phyloP scores from a whole-genome alignment of 768 basidiomycete genomes.

The Tremella mesenterica region DNA sequence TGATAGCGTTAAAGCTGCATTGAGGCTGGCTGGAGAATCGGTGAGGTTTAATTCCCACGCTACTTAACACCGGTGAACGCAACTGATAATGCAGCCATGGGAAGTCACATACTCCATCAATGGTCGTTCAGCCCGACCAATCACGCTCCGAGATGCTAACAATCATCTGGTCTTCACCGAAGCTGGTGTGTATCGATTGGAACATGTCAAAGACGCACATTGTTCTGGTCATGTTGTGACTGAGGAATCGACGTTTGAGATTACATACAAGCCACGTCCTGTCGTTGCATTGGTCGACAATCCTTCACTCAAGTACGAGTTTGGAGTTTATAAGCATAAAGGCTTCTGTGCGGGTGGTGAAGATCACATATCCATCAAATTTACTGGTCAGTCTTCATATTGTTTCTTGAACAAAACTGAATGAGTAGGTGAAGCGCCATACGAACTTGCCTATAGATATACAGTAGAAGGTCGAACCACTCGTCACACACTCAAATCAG shows the following conservation, averaged over 20 bases:
- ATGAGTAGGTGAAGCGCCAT: constrained; percentile 69
- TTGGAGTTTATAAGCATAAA: constrained; percentile 46
- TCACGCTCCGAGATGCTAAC: constrained; percentile 56
- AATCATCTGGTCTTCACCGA: constrained; percentile 63
- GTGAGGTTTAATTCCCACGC: constrained; percentile 49
- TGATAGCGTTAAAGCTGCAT: constrained; percentile 61
- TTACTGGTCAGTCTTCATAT: constrained; percentile 54
- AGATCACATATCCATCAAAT: constrained; percentile 73
- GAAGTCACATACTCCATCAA: constrained; percentile 58
- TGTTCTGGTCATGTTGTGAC: constrained; percentile 66
- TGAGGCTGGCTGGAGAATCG: constrained; percentile 82
- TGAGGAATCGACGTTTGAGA: constrained; percentile 57
- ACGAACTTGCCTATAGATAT: constrained; percentile 84
- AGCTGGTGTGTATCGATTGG: constrained; percentile 66
- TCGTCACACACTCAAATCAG: constrained; percentile 27
- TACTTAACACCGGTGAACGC: not conserved
- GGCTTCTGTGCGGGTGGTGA: constrained; percentile 74
- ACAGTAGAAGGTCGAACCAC: constrained; percentile 44
- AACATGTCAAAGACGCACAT: constrained; percentile 70
- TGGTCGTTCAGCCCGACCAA: constrained; percentile 49
- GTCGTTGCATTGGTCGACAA: constrained; percentile 53
- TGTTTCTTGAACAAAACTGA: not conserved
- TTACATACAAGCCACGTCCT: constrained; percentile 74
- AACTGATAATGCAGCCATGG: constrained; percentile 63
- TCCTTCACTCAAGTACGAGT: constrained; percentile 4